Conservation (phyloP, 202 grass and related monocot genomes). For the Bolboschoenoplectus hybrid region DNA sequence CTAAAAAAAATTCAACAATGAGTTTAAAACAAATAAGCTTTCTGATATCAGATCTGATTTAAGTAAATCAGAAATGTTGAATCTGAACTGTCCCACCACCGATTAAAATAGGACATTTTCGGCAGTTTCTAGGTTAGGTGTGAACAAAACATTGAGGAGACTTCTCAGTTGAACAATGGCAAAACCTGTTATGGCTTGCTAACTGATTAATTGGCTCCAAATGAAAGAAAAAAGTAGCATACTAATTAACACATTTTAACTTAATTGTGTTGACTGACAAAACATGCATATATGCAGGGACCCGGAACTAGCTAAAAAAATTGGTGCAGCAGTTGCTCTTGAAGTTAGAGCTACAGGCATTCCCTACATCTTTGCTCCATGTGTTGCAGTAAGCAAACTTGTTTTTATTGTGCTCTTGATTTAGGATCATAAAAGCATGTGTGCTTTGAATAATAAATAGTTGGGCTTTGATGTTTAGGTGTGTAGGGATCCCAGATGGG, state of each 20-base stretch:
- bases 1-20: background rate
- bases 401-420: background rate
- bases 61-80: background rate
- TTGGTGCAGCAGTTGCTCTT: conserved; percentile 83
- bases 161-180: background rate
- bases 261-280: background rate
- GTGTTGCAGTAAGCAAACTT: conserved; percentile 62
- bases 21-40: background rate
- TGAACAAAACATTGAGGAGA: conserved; percentile 2
- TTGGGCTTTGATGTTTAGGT: conserved; percentile 52
- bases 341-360: conserved; percentile 91
- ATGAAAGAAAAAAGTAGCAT: background rate
- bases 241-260: background rate
- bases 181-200: background rate
- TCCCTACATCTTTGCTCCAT: conserved; percentile 81
- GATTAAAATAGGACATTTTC: background rate
- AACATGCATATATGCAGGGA: conserved; percentile 55
- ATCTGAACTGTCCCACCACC: background rate
- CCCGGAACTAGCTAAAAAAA: conserved; percentile 66
- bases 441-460: background rate
- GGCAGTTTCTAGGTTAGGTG: conserved; percentile 1
- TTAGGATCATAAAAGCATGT: background rate
- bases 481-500: conserved; percentile 96
- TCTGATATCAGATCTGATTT: conserved; percentile 10
- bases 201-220: background rate